phyloP scores from a whole-genome alignment of 371 early-diverging fungal species.

The Catenaria anguillulae region DNA sequence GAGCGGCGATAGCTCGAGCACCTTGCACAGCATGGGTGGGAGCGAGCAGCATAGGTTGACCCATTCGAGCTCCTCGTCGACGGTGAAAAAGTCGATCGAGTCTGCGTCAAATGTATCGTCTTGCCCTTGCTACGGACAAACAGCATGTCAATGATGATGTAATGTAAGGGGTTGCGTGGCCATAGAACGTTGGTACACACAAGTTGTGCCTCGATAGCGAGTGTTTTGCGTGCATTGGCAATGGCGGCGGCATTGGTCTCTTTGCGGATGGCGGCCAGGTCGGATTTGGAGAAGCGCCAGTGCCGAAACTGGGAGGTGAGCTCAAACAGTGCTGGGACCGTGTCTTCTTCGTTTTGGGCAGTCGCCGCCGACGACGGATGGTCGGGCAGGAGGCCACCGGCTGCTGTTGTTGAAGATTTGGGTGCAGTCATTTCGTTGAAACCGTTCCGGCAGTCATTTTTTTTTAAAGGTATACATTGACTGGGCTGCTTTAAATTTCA shows the following conservation, averaged over 20 bases:
- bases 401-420: too few relatives aligned
- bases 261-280: conserved; percentile 42
- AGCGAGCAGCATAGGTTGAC: too few relatives aligned
- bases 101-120: not conserved
- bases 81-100: not conserved
- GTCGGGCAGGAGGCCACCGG: too few relatives aligned
- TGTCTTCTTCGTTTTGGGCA: too few relatives aligned
- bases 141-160: not conserved
- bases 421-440: too few relatives aligned
- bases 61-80: not conserved
- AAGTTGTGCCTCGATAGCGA: conserved; percentile 28
- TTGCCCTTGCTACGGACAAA: not conserved
- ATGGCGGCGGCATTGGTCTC: conserved; percentile 38
- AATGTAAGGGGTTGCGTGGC: not conserved
- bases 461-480: too few relatives aligned
- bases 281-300: conserved; percentile 49
- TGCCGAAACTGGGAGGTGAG: conserved; percentile 56
- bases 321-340: too few relatives aligned
- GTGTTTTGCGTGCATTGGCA: conserved; percentile 34
- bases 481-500: too few relatives aligned
- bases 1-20: not conserved
- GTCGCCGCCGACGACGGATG: too few relatives aligned
- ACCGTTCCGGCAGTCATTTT: too few relatives aligned
- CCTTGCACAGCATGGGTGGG: too few relatives aligned
- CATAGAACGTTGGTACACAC: not conserved